phyloP scores from a whole-genome alignment of 441 rosid species.

The Mallotus repandus region DNA sequence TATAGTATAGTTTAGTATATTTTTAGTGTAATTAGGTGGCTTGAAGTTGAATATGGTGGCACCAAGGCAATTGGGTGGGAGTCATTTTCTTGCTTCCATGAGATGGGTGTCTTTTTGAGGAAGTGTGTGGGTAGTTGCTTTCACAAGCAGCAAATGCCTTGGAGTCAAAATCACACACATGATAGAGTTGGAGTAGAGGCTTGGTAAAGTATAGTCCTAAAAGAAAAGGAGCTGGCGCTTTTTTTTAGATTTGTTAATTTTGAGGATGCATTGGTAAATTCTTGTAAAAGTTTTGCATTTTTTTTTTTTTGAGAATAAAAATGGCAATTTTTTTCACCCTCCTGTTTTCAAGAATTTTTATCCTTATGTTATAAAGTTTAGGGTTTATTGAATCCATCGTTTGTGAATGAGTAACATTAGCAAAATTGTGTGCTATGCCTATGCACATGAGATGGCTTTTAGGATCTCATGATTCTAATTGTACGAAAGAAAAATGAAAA shows the following conservation, averaged over 20 bases:
- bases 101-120: constrained; percentile 16
- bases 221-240: not conserved
- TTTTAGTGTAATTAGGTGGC: not conserved
- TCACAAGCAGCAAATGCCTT: constrained; percentile 31
- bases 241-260: not conserved
- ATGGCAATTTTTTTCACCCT: no score
- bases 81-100: constrained; percentile 27
- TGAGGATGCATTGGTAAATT: no score
- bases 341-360: no score
- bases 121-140: constrained; percentile 34
- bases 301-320: no score
- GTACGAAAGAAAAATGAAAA: not conserved
- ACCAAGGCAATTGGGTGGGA: constrained; percentile 20
- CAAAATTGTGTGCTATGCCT: not conserved
- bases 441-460: not conserved
- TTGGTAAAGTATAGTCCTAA: constrained; percentile 37
- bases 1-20: not conserved
- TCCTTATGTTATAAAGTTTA: no score
- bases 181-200: constrained; percentile 40
- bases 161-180: constrained; percentile 25
- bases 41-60: not conserved
- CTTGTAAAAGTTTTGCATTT: not conserved
- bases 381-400: no score
- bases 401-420: not conserved
- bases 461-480: not conserved